phyloP scores from a whole-genome alignment of 2,329 filamentous ascomycete genomes.

The Paecilomyces sp. region DNA sequence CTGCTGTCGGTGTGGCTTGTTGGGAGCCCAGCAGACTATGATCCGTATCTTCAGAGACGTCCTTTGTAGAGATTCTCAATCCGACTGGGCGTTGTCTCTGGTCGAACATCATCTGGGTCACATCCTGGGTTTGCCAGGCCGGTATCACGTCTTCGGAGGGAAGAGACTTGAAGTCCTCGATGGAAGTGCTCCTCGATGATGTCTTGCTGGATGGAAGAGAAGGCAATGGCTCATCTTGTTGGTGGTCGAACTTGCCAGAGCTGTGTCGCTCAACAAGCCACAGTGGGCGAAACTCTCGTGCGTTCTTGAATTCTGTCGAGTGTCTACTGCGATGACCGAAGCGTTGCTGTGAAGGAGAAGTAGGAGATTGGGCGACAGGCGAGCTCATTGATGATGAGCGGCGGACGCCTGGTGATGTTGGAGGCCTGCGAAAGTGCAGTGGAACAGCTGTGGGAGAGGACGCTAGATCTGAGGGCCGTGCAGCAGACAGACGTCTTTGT shows the following conservation, averaged over 20 bases:
- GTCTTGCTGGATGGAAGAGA: constrained; percentile 46
- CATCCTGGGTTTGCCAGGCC: constrained; percentile 22
- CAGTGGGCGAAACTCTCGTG: constrained; percentile 68
- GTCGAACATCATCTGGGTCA: constrained; percentile 15
- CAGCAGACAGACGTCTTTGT: constrained; percentile 21
- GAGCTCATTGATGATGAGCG: constrained; percentile 31
- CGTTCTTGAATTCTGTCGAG: constrained; percentile 47
- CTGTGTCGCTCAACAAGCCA: constrained; percentile 67
- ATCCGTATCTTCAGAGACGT: constrained; percentile 20
- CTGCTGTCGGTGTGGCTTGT: constrained; percentile 63
- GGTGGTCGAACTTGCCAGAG: constrained; percentile 31
- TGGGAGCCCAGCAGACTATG: constrained; percentile 53
- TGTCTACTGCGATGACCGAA: constrained; percentile 39
- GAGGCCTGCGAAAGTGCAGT: constrained; percentile 47
- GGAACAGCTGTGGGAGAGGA: constrained; percentile 49
- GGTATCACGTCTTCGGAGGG: constrained; percentile 17
- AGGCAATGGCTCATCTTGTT: constrained; percentile 37
- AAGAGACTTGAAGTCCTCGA: constrained; percentile 31
- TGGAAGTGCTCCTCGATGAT: constrained; percentile 41
- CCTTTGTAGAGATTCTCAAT: constrained; percentile 27
- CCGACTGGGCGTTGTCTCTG: constrained; percentile 17
- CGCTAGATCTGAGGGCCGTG: constrained; percentile 15
- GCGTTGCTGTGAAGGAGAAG: constrained; percentile 29
- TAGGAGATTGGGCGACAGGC: constrained; percentile 28
- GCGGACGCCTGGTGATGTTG: constrained; percentile 37